phyloP scores from a whole-genome alignment of 2,329 filamentous ascomycete species.

The Aspergillus niger region DNA sequence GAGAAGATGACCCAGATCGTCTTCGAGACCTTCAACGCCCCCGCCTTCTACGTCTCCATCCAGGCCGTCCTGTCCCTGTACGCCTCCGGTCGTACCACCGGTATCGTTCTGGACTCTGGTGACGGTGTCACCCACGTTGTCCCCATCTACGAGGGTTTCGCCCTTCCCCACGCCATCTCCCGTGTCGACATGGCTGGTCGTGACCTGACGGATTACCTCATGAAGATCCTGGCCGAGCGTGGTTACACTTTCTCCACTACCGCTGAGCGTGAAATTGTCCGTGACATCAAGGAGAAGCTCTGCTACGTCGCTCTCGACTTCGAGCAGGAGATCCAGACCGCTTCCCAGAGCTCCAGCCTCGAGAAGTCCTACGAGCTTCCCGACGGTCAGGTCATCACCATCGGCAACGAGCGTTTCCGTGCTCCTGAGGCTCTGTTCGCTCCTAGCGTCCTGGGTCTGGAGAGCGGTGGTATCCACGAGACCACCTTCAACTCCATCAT shows the following conservation, averaged over 20 bases:
- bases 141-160: slow-evolving; percentile 99
- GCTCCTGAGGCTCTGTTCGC: slow-evolving; percentile 99
- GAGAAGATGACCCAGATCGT: slow-evolving; percentile 99
- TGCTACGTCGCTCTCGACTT: slow-evolving; percentile 99
- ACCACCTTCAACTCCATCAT: slow-evolving; percentile 99
- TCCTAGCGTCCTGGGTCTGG: slow-evolving; percentile 95
- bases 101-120: slow-evolving; percentile 99
- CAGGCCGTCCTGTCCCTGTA: slow-evolving; percentile 99
- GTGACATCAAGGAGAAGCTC: slow-evolving; percentile 99
- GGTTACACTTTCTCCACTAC: slow-evolving; percentile 99
- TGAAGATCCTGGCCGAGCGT: slow-evolving; percentile 99
- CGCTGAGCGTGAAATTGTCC: slow-evolving; percentile 99
- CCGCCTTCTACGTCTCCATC: slow-evolving; percentile 99
- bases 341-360: slow-evolving; percentile 95
- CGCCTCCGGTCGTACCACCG: slow-evolving; percentile 99
- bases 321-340: slow-evolving; percentile 99
- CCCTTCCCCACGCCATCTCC: slow-evolving; percentile 98
- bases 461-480: slow-evolving; percentile 98
- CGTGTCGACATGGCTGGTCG: slow-evolving; percentile 99
- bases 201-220: slow-evolving; percentile 99
- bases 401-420: slow-evolving; percentile 99
- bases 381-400: slow-evolving; percentile 99
- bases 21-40: slow-evolving; percentile 99
- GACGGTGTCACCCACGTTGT: slow-evolving; percentile 99
- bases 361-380: slow-evolving; percentile 99